A percentile compares a stretch with the other conserved stretches of the same genome.
phyloP scores from a whole-genome alignment of 208 protist genomes.

The Zelonia costaricensis region DNA sequence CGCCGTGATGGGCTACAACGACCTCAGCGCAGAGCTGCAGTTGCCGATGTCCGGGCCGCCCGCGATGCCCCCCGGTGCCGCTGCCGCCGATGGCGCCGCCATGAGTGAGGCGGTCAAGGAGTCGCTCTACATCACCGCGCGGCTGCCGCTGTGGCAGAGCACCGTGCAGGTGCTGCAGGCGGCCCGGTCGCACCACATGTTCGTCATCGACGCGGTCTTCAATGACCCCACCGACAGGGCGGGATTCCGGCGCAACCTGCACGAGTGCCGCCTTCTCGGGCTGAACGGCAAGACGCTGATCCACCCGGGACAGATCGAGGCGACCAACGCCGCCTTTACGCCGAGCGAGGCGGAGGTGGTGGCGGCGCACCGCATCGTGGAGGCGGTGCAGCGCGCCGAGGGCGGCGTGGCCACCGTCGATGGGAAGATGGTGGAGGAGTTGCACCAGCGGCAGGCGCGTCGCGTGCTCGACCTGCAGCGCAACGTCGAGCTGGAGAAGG shows the following conservation, averaged over 20 bases:
- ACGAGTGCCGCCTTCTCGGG: constrained; percentile 56
- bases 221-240: constrained; percentile 68
- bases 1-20: constrained; percentile 74
- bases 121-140: constrained; percentile 22
- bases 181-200: constrained; percentile 68
- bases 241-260: constrained; percentile 62
- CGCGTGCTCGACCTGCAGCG: constrained; percentile 39
- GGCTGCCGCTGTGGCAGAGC: constrained; percentile 53
- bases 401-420: constrained; percentile 48
- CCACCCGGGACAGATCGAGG: constrained; percentile 62
- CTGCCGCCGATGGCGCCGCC: background rate
- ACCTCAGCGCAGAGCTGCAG: constrained; percentile 55
- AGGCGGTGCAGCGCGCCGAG: constrained; percentile 28
- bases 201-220: constrained; percentile 75
- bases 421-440: constrained; percentile 66
- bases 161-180: constrained; percentile 61
- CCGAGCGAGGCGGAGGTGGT: constrained; percentile 58
- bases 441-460: constrained; percentile 61
- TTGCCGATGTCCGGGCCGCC: constrained; percentile 28
- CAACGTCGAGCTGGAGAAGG: constrained; percentile 26
- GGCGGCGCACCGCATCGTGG: constrained; percentile 59
- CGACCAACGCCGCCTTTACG: constrained; percentile 66
- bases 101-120: constrained; percentile 15
- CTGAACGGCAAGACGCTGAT: constrained; percentile 84
- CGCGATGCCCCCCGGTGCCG: background rate